Base-by-base conservation (phyloP, 257 asterid genomes). In the Solanum arcanum region DNA sequence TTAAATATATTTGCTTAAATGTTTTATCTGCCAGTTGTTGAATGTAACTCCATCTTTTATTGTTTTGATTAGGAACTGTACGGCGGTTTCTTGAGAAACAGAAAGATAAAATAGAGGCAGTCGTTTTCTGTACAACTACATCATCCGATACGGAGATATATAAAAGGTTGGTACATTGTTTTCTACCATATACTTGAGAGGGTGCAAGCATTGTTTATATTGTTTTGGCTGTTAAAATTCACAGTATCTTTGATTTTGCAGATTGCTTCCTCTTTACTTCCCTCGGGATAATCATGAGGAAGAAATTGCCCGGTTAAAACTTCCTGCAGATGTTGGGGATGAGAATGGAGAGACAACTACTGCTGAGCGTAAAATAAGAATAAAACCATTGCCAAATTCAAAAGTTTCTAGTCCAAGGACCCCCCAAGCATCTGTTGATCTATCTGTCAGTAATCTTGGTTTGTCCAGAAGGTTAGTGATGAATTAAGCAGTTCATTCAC, bases 321-420 rank as follows among this genome's bases (percentile, higher is more conserved):
- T 97, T 86, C 99, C 99, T 83, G 97, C 98, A 42, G 99, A 97
- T 91, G 99, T 97, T 88, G 99, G 99, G 86, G 99, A 97, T 93
- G 99, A 96, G 93, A 95, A 97, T 92, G 99, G 99, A 59, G 99
- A 95, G 89, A 95, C 99, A 60, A 90, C 92, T 83, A 94, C 94
- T 75, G 98, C 93, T 88, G 99, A 97, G 88, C 98, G 99, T 74
- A 94, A 97, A 90, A 97, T 97, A 91, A 93, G 99, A 92, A 97
- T 97, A 92, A 90, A 92, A 87, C 96, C 99, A 75, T 87, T 97
- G 89, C 98, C 98, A 27, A 97, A 96, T 90, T 86, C 91, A 86
- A 97, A 94, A 93, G 93, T 89, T 92, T 84, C 87, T 89, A 87
- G 86, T 86, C 88, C 92, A 52, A 87, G 84, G 87, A 89, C 91